These are phyloP conservation scores for Schizopora paradoxa DNA, from an alignment of 1,284 basidiomycete species.

Conservation along the genomic window DNA sequence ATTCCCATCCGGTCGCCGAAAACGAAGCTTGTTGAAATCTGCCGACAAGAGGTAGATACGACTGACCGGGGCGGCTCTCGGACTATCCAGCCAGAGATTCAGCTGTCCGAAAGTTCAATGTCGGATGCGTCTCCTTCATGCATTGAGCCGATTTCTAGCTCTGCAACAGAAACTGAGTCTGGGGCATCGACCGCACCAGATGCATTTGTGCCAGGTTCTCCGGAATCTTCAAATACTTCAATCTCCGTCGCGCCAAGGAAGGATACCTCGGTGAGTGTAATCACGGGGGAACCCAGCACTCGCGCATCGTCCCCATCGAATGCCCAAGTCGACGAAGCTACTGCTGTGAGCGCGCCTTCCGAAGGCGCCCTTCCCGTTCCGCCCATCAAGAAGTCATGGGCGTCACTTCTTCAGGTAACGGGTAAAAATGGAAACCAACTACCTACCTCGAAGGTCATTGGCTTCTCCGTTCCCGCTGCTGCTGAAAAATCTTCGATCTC, in stretches of 20 bases:
- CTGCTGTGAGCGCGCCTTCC: constrained; percentile 20
- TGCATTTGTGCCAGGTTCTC: constrained; percentile 49
- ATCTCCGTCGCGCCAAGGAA: constrained; percentile 31
- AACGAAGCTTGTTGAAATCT: too few species aligned
- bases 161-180: constrained; percentile 36
- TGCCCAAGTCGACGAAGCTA: constrained; percentile 17
- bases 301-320: constrained; percentile 13
- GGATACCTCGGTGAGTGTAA: constrained; percentile 15
- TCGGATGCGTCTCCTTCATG: background rate
- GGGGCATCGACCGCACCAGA: constrained; percentile 38
- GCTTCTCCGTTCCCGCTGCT: constrained; percentile 58
- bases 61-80: too few species aligned
- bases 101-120: too few species aligned
- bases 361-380: constrained; percentile 25
- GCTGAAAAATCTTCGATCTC: constrained; percentile 22
- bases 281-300: constrained; percentile 4
- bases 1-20: background rate
- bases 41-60: too few species aligned
- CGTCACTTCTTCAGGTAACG: constrained; percentile 57
- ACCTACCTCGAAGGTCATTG: constrained; percentile 60
- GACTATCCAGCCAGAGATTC: too few species aligned
- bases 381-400: constrained; percentile 65
- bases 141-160: constrained; percentile 15
- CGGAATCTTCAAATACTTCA: constrained; percentile 56
- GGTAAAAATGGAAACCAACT: constrained; percentile 40